These are phyloP conservation scores for Auriscalpium vulgare DNA, from an alignment of 768 basidiomycete species.

Conservation along the genomic window DNA sequence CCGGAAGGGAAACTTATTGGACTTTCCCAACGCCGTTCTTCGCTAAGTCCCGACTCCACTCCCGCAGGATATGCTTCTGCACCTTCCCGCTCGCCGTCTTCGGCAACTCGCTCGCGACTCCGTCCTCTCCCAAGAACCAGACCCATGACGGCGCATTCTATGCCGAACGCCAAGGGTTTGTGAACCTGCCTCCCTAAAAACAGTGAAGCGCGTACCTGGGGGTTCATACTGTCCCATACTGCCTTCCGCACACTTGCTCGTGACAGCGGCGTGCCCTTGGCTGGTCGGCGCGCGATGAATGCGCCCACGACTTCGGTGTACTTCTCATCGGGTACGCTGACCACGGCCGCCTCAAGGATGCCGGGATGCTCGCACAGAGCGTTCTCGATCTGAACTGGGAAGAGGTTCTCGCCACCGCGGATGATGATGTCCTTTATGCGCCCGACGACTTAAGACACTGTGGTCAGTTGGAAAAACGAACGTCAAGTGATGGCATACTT, in stretches of 20 bases:
- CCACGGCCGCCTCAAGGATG: conserved; percentile 65
- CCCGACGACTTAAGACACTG: conserved; percentile 53
- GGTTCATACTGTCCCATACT: conserved; percentile 62
- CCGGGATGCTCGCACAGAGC: conserved; percentile 44
- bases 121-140: conserved; percentile 74
- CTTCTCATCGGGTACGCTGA: conserved; percentile 58
- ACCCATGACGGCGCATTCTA: conserved; percentile 79
- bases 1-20: not conserved
- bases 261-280: conserved; percentile 23
- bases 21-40: conserved; percentile 33
- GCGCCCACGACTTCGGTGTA: conserved; percentile 79
- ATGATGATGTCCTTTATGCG: conserved; percentile 84
- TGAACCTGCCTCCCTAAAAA: not conserved
- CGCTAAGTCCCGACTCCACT: conserved; percentile 56
- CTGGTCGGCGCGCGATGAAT: conserved; percentile 48
- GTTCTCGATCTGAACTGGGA: conserved; percentile 83
- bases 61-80: conserved; percentile 69
- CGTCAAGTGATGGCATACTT: conserved; percentile 35
- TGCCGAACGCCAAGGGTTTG: not conserved
- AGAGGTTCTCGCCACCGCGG: conserved; percentile 82
- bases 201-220: conserved; percentile 45
- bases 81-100: conserved; percentile 88
- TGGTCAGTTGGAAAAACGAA: not conserved
- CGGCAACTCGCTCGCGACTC: conserved; percentile 49
- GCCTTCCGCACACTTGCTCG: conserved; percentile 44